These are phyloP conservation scores for Mucor mucedo DNA, from an alignment of 371 early-diverging fungal genomes.

Conservation along the genomic window DNA sequence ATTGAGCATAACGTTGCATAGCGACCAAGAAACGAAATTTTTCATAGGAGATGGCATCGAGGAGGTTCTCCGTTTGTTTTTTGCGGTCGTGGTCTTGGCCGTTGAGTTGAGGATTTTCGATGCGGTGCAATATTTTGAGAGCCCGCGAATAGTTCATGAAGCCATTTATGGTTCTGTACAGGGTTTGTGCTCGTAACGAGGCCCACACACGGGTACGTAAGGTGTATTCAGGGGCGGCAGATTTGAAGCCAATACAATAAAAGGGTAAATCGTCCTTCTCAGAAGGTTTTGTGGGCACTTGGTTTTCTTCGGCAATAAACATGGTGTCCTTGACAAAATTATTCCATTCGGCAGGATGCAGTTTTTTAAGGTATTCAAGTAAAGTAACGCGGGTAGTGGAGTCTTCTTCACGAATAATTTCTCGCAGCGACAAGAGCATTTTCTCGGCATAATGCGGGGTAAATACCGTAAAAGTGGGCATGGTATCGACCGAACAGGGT, in stretches of 20 bases:
- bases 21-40: constrained; percentile 89
- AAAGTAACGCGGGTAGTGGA: constrained; percentile 81
- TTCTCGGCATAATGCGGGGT: constrained; percentile 92
- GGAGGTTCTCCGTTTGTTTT: constrained; percentile 57
- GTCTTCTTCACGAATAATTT: constrained; percentile 88
- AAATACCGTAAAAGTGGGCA: constrained; percentile 91
- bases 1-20: constrained; percentile 87
- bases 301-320: constrained; percentile 73
- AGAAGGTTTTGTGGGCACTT: constrained; percentile 20
- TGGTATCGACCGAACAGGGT: constrained; percentile 79
- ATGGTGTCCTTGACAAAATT: constrained; percentile 92
- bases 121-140: constrained; percentile 78
- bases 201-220: constrained; percentile 91
- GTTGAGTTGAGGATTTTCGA: constrained; percentile 79
- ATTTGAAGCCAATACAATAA: constrained; percentile 85
- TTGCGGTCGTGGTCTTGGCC: constrained; percentile 16
- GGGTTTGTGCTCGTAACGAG: constrained; percentile 85
- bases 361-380: constrained; percentile 84
- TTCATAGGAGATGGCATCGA: constrained; percentile 71
- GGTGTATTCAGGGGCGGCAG: constrained; percentile 83
- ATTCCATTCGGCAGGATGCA: constrained; percentile 87
- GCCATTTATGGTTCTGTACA: constrained; percentile 88
- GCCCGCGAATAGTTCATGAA: constrained; percentile 92
- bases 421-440: constrained; percentile 80
- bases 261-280: constrained; percentile 84